These are phyloP conservation scores for Aciculoconidium aculeatum DNA, from an alignment of 805 yeast species.

Conservation along the genomic window DNA sequence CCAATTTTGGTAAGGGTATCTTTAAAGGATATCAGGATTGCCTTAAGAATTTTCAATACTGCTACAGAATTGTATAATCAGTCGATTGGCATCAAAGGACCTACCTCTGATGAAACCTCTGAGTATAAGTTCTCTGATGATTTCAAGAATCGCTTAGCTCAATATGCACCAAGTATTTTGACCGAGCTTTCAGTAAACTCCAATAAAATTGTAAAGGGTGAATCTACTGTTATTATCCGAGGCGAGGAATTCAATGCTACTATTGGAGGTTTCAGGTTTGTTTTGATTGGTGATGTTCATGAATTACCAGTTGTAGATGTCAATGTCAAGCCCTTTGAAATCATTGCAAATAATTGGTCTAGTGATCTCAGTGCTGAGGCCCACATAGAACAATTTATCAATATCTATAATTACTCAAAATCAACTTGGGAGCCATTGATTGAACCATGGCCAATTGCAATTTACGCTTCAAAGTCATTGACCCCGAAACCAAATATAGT, in stretches of 20 bases:
- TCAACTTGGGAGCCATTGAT: constrained; percentile 94
- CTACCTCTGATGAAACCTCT: constrained; percentile 12
- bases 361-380: constrained; percentile 70
- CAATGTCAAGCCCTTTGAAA: constrained; percentile 61
- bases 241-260: constrained; percentile 65
- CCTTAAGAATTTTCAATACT: constrained; percentile 62
- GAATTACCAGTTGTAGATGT: constrained; percentile 84
- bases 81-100: constrained; percentile 14
- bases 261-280: constrained; percentile 72
- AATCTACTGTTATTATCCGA: constrained; percentile 39
- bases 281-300: constrained; percentile 83
- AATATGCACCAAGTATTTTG: constrained; percentile 63
- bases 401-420: constrained; percentile 80
- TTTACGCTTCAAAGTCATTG: constrained; percentile 52
- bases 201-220: constrained; percentile 10
- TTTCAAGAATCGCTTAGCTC: constrained; percentile 52
- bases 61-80: constrained; percentile 52
- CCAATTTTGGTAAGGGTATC: constrained; percentile 79
- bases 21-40: constrained; percentile 78
- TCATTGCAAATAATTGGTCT: constrained; percentile 78
- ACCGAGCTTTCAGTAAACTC: constrained; percentile 42
- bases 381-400: constrained; percentile 58
- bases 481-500: constrained; percentile 44
- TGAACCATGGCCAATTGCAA: constrained; percentile 79
- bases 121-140: constrained; percentile 52